Conservation (phyloP, 768 basidiomycete species). For the Xerocomellus chrysenteron region DNA sequence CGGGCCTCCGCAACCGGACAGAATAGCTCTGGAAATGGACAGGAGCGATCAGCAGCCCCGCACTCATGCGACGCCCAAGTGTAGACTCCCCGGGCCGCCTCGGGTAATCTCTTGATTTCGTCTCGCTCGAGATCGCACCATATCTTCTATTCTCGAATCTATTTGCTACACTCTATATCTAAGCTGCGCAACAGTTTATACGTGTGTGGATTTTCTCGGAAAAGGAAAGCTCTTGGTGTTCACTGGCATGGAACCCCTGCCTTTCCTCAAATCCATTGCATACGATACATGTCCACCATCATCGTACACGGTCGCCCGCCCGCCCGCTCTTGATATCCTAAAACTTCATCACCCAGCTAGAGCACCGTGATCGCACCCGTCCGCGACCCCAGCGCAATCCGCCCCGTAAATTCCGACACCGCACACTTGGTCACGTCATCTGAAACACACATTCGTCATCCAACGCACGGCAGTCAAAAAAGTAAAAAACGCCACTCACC, state of each 20-base stretch:
- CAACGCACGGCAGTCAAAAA: background rate
- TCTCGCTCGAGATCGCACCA: too few relatives aligned
- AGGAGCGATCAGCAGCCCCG: too few relatives aligned
- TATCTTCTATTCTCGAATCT: too few relatives aligned
- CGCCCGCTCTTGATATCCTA: background rate
- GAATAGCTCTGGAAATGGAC: too few relatives aligned
- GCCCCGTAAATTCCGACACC: slow-evolving; percentile 44
- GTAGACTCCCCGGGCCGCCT: too few relatives aligned
- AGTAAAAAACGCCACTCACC: background rate
- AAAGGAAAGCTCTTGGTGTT: background rate
- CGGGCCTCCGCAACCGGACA: too few relatives aligned
- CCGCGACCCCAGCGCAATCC: slow-evolving; percentile 42
- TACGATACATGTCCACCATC: background rate
- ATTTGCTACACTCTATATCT: too few relatives aligned
- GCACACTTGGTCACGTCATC: slow-evolving; percentile 35
- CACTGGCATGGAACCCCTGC: background rate
- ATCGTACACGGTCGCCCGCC: background rate
- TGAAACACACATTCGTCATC: background rate
- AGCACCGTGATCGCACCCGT: slow-evolving; percentile 26
- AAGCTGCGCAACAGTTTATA: too few relatives aligned
- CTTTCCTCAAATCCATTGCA: too few relatives aligned
- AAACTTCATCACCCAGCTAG: background rate
- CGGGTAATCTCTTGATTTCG: too few relatives aligned
- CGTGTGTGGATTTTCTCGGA: background rate
- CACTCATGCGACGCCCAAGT: too few relatives aligned